These are phyloP conservation scores for Ganoderma multipileum DNA, from an alignment of 1,284 basidiomycete genomes.

Conservation along the genomic window DNA sequence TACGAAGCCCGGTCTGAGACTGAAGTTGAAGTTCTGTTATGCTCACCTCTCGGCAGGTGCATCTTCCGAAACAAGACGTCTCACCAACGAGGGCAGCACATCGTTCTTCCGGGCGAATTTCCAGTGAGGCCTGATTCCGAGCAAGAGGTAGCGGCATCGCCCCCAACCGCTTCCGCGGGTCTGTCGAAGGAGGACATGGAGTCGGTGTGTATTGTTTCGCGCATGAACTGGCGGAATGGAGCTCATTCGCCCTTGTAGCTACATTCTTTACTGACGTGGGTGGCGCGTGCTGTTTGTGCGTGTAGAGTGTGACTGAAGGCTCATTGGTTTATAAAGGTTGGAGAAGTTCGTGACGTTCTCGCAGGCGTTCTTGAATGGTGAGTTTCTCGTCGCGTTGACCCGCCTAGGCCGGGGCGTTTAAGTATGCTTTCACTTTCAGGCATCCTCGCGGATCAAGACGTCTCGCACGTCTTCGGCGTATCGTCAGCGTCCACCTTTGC, in stretches of 20 bases:
- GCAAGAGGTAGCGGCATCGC: not conserved
- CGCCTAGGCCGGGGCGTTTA: not conserved
- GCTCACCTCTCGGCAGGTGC: not conserved
- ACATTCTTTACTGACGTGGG: conserved; percentile 64
- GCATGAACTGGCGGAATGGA: not conserved
- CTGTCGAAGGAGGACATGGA: conserved; percentile 48
- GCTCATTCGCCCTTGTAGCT: conserved; percentile 28
- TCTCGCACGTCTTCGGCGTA: conserved; percentile 60
- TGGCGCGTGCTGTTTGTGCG: not conserved
- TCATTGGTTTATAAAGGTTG: conserved; percentile 45
- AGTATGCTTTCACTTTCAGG: not conserved
- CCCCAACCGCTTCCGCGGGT: not conserved
- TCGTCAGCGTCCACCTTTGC: conserved; percentile 47
- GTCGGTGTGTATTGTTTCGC: conserved; percentile 40
- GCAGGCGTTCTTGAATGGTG: conserved; percentile 44
- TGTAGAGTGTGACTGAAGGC: not conserved
- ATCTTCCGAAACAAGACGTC: not conserved
- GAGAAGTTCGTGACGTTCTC: conserved; percentile 74
- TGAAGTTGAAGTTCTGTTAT: not conserved
- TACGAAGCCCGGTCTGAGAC: conserved; percentile 31
- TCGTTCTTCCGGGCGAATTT: not conserved
- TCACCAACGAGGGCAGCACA: not conserved
- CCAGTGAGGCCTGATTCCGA: conserved; percentile 26
- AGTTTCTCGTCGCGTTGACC: not conserved
- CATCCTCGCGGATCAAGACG: conserved; percentile 53